phyloP scores from a whole-genome alignment of 1,284 basidiomycete genomes.

The Calocybe gambosa region DNA sequence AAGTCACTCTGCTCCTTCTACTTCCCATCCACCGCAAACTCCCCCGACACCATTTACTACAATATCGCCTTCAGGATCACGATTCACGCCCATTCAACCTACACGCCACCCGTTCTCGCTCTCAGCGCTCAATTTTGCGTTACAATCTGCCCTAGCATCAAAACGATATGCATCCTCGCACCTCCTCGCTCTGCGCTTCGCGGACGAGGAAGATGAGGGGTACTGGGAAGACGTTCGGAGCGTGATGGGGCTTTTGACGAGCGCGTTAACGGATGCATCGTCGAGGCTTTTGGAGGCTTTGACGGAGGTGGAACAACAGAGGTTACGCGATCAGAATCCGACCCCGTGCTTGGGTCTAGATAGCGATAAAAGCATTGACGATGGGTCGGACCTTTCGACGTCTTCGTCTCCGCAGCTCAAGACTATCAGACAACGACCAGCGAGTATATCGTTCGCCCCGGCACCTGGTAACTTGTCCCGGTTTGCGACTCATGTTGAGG shows the following conservation, averaged over 20 bases:
- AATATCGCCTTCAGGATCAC: constrained; percentile 39
- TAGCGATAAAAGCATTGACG: constrained; percentile 12
- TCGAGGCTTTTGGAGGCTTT: constrained; percentile 55
- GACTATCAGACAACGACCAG: constrained; percentile 5
- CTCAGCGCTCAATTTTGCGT: constrained; percentile 49
- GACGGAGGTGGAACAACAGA: constrained; percentile 46
- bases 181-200: constrained; percentile 67
- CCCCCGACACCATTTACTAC: constrained; percentile 26
- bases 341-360: constrained; percentile 28
- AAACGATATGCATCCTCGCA: constrained; percentile 73
- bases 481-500: constrained; percentile 66
- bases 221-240: constrained; percentile 80
- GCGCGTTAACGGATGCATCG: constrained; percentile 57
- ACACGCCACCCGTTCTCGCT: constrained; percentile 61
- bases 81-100: constrained; percentile 55
- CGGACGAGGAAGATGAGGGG: constrained; percentile 46
- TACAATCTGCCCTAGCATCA: constrained; percentile 59
- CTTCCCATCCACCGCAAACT: constrained; percentile 21
- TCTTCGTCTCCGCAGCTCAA: constrained; percentile 1
- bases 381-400: neutral
- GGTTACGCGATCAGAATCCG: constrained; percentile 41
- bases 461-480: constrained; percentile 57
- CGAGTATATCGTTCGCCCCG: constrained; percentile 55
- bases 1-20: constrained; percentile 17
- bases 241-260: constrained; percentile 62